Evolutionary conservation across 257 asterid genomes (phyloP).

Genomic region (Capsicum baccatum): DNA sequence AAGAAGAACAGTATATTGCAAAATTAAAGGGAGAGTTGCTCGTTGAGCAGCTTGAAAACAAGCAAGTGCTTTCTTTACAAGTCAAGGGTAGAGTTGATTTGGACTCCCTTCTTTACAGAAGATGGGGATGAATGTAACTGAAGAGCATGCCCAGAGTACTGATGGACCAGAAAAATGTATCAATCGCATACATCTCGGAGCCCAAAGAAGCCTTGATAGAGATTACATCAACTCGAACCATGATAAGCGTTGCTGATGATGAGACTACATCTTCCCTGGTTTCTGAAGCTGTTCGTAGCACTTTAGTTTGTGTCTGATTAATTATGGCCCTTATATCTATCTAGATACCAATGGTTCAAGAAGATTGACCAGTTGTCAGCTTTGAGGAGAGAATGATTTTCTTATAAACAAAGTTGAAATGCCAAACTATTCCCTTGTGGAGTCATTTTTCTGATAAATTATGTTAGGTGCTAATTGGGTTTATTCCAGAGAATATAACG

Average conservation of each 20-base stretch:
- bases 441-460: no score
- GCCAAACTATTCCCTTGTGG: no score
- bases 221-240: conserved; percentile 47
- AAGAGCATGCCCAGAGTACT: conserved; percentile 39
- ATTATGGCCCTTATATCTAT: background rate
- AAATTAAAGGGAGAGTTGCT: conserved; percentile 68
- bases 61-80: conserved; percentile 40
- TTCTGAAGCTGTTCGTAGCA: conserved; percentile 50
- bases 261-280: conserved; percentile 49
- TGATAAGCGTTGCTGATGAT: conserved; percentile 47
- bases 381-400: background rate
- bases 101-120: conserved; percentile 49
- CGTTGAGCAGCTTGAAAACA: conserved; percentile 47
- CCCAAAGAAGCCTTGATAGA: conserved; percentile 57
- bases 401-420: background rate
- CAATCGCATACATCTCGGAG: conserved; percentile 47
- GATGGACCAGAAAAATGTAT: conserved; percentile 38
- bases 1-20: conserved; percentile 44
- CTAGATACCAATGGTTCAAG: background rate
- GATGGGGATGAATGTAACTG: conserved; percentile 45
- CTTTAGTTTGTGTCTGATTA: conserved; percentile 44
- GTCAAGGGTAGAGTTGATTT: conserved; percentile 54
- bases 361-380: background rate
- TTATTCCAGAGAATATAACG: no score
- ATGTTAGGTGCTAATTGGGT: no score